Evolutionary conservation across 495 filamentous ascomycete species (phyloP).

Genomic region (Podospora australis): DNA sequence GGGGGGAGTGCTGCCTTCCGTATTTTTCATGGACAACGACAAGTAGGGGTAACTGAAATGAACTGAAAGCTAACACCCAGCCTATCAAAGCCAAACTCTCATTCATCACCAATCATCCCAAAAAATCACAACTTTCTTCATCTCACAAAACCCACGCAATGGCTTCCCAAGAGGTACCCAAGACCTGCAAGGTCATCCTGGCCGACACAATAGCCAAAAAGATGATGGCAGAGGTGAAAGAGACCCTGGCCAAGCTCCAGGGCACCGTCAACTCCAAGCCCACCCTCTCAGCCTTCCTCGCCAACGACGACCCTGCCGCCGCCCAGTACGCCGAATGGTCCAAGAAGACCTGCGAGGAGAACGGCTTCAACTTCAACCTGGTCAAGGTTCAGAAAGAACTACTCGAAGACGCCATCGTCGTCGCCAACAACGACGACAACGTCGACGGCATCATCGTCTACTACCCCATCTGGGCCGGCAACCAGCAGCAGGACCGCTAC

Average conservation of each 20-base stretch:
- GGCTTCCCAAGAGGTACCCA: conserved; percentile 39
- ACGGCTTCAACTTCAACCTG: conserved; percentile 84
- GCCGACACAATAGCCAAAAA: conserved; percentile 76
- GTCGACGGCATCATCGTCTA: conserved; percentile 97
- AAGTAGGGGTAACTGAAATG: no score
- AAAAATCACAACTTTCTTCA: neutral
- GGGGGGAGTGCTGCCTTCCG: no score
- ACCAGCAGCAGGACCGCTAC: conserved; percentile 79
- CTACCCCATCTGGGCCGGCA: conserved; percentile 81
- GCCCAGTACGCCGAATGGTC: conserved; percentile 94
- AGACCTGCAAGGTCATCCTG: conserved; percentile 86
- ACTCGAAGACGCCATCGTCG: conserved; percentile 78
- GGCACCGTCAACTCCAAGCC: conserved; percentile 46
- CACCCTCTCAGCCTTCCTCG: conserved; percentile 81
- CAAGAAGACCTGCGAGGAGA: conserved; percentile 87
- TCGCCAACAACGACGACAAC: conserved; percentile 67
- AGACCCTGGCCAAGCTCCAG: conserved; percentile 62
- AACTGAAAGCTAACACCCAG: no score
- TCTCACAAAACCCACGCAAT: conserved; percentile 17
- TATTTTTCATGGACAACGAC: no score
- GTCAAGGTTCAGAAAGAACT: conserved; percentile 75
- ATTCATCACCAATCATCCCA: no score
- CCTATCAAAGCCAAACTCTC: no score
- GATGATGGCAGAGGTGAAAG: conserved; percentile 68
- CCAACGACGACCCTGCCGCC: conserved; percentile 85